Conservation (phyloP, 768 basidiomycete species). For the Strobilomyces confusus region DNA sequence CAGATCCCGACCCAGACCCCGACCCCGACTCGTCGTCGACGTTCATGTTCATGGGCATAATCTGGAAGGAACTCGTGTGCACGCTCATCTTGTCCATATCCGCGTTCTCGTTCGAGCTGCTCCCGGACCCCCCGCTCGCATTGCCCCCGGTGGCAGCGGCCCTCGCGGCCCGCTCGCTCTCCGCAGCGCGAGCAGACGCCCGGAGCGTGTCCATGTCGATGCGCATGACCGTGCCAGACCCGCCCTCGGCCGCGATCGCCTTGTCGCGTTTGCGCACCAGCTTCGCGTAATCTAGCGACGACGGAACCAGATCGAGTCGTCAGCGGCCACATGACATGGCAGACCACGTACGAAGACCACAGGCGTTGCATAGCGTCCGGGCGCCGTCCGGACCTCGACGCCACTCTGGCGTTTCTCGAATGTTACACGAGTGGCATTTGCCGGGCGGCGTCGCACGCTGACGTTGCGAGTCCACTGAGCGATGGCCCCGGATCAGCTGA, state of each 20-base stretch:
- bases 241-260: conserved; percentile 49
- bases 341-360: conserved; percentile 61
- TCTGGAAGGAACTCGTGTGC: conserved; percentile 62
- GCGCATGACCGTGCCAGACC: conserved; percentile 37
- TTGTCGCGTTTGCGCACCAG: conserved; percentile 78
- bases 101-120: conserved; percentile 2
- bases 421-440: conserved; percentile 85
- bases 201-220: conserved; percentile 78
- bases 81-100: conserved; percentile 33
- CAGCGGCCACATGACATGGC: background rate
- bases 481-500: conserved; percentile 2
- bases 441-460: conserved; percentile 84
- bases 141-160: conserved; percentile 26
- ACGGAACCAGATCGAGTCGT: no score
- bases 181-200: conserved; percentile 62
- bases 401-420: conserved; percentile 88
- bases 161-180: conserved; percentile 31
- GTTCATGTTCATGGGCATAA: conserved; percentile 27
- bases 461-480: conserved; percentile 27
- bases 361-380: conserved; percentile 80
- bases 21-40: conserved; percentile 16
- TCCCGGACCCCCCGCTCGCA: conserved; percentile 15
- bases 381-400: conserved; percentile 81
- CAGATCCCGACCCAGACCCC: conserved; percentile 6
- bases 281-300: conserved; percentile 68